Base-by-base conservation (phyloP, 208 protist genomes). In the Blastocrithidia nonstop region DNA sequence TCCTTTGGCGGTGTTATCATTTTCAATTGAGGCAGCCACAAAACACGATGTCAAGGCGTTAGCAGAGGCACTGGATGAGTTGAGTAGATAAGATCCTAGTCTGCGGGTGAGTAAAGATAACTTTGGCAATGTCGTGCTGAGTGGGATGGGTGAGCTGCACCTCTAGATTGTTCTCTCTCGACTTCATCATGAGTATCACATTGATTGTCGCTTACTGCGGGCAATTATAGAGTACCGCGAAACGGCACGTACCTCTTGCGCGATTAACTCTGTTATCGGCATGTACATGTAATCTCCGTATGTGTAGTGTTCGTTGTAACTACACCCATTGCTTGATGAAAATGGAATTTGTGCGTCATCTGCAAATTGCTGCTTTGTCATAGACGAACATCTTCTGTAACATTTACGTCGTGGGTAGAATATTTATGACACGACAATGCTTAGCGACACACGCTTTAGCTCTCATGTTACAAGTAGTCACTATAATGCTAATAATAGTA, bases 61-160 rank as follows among this genome's bases (percentile, higher is more conserved):
- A 25, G 67, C 78, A 20, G 85, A 93, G 45, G 95, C 94, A 2
- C 67, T 98, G 20, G 31, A 53, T n/a, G 76, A 93, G 46, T 88
- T 98, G 43, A 65, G 72, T 42, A 65, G 78, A 32, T 94, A 98
- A 64, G 93, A 97, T 56, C 93, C 93, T 16, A 97, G 92, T 23
- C 85, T 98, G 52, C 63, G 82, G 15, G 66, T 88, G 11, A 50
- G 59, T 0, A 81, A 92, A 46, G 72, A 77, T 27, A 81, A 95
- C 31, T 73, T 73, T 45, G 82, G 81, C n/a, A 62, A 96, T 49
- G 75, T 84, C 27, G 92, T 98, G 35, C 72, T 98, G 33, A 76
- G 72, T 40, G 95, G 96, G 32, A 97, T 97, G 94, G 94, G 94
- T 23, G 94, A 96, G 66, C 57, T 97, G 8, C 95, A 97, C 56